Percentiles rank a stretch among this genome's conserved stretches.
phyloP scores from a whole-genome alignment of 495 filamentous ascomycete genomes.

The Penicillium daleae region DNA sequence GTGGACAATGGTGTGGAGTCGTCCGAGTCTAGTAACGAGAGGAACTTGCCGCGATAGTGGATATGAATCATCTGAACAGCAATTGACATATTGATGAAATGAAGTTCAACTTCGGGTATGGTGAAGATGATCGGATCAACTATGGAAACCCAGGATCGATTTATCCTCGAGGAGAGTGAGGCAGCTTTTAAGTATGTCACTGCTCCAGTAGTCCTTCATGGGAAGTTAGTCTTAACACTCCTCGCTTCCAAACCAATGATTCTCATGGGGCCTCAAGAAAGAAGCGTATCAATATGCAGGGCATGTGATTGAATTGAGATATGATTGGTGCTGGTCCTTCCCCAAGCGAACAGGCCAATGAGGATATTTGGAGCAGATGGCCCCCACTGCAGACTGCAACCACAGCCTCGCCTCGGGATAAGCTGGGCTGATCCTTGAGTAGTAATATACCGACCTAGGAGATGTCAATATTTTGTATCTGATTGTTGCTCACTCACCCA shows the following conservation, averaged over 20 bases:
- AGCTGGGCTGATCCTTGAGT: neutral
- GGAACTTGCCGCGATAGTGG: neutral
- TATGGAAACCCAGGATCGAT: neutral
- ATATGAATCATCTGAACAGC: neutral
- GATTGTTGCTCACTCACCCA: neutral
- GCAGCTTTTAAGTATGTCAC: neutral
- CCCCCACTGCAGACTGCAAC: neutral
- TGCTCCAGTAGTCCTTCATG: neutral
- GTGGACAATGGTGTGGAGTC: neutral
- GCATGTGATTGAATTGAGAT: neutral
- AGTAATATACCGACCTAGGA: neutral
- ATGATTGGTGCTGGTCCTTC: neutral
- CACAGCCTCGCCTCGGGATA: neutral
- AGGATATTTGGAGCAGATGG: neutral
- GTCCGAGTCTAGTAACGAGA: neutral
- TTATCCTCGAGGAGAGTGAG: neutral
- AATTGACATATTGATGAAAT: neutral
- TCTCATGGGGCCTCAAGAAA: neutral
- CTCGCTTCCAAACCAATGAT: neutral
- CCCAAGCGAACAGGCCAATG: slow-evolving; percentile 1
- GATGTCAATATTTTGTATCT: neutral
- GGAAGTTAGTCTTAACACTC: neutral
- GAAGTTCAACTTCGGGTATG: neutral
- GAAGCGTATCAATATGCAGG: neutral
- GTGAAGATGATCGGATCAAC: neutral